Conservation (phyloP, 2,329 filamentous ascomycete species). For the Lachnellula suecica region DNA sequence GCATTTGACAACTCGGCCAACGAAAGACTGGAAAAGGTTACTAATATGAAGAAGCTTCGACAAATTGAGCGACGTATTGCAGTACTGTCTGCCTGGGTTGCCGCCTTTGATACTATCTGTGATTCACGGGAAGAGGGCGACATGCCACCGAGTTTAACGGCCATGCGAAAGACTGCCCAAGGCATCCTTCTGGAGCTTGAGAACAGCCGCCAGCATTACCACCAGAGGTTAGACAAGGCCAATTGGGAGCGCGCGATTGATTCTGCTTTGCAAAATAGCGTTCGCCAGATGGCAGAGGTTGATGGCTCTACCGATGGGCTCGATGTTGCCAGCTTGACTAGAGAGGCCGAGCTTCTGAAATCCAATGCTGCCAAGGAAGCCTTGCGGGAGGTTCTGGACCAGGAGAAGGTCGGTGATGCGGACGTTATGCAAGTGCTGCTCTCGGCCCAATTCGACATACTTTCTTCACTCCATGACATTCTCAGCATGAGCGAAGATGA, state of each 20-base stretch:
- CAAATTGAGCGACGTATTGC: conserved; percentile 82
- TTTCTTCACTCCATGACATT: conserved; percentile 79
- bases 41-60: conserved; percentile 77
- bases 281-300: conserved; percentile 77
- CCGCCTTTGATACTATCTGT: conserved; percentile 82
- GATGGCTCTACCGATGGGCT: conserved; percentile 60
- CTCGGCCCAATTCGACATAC: conserved; percentile 87
- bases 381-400: conserved; percentile 73
- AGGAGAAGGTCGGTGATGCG: conserved; percentile 79
- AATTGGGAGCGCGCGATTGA: conserved; percentile 89
- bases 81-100: conserved; percentile 88
- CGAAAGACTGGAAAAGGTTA: conserved; percentile 77
- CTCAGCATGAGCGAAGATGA: conserved; percentile 80
- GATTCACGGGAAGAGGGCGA: conserved; percentile 69
- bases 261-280: conserved; percentile 80
- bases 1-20: conserved; percentile 79
- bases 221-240: conserved; percentile 75
- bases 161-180: conserved; percentile 83
- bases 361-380: conserved; percentile 79
- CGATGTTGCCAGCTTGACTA: conserved; percentile 70
- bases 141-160: conserved; percentile 66
- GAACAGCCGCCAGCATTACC: conserved; percentile 84
- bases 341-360: conserved; percentile 86
- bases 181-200: conserved; percentile 89
- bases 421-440: conserved; percentile 79